Percentiles rank a stretch among this genome's conserved stretches.
These are phyloP conservation scores for Pachyrhizus erosus DNA, from an alignment of 306 rosid species.

Conservation along the genomic window DNA sequence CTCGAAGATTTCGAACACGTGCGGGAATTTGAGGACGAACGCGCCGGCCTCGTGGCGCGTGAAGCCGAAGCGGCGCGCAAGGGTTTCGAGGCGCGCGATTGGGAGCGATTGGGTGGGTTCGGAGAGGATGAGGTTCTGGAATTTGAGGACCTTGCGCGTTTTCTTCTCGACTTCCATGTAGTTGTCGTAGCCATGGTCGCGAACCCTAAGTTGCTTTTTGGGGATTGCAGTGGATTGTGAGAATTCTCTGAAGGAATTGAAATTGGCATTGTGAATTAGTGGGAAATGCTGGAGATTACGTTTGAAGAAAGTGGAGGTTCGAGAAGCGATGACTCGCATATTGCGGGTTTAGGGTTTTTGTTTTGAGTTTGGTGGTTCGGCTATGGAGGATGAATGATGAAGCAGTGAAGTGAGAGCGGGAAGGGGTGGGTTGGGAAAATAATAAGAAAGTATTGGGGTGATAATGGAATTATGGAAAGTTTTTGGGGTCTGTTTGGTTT, in stretches of 20 bases:
- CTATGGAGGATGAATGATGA: neutral
- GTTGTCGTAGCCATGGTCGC: conserved; percentile 89
- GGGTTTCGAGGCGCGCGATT: conserved; percentile 73
- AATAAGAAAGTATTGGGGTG: neutral
- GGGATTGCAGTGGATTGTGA: conserved; percentile 84
- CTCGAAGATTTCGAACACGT: conserved; percentile 81
- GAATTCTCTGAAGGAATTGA: conserved; percentile 47
- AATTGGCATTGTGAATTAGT: conserved; percentile 36
- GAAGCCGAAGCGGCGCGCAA: conserved; percentile 80
- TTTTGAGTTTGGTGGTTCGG: neutral
- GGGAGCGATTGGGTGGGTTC: conserved; percentile 67
- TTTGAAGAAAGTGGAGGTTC: neutral
- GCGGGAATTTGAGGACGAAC: conserved; percentile 84
- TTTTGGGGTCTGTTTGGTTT: neutral
- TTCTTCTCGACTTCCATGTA: conserved; percentile 95
- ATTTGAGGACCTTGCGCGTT: conserved; percentile 75
- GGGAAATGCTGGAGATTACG: conserved; percentile 41
- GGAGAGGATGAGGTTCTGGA: conserved; percentile 68
- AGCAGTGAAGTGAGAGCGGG: neutral
- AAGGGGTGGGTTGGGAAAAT: conserved; percentile 1
- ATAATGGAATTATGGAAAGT: neutral
- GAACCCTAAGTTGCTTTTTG: conserved; percentile 67
- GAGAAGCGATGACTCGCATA: conserved; percentile 52
- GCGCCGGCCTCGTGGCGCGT: conserved; percentile 68
- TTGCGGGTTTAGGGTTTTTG: conserved; percentile 34